Evolutionary conservation across 192 early-diverging fungal genomes (phyloP).

Genomic region (Backusella westeae): DNA sequence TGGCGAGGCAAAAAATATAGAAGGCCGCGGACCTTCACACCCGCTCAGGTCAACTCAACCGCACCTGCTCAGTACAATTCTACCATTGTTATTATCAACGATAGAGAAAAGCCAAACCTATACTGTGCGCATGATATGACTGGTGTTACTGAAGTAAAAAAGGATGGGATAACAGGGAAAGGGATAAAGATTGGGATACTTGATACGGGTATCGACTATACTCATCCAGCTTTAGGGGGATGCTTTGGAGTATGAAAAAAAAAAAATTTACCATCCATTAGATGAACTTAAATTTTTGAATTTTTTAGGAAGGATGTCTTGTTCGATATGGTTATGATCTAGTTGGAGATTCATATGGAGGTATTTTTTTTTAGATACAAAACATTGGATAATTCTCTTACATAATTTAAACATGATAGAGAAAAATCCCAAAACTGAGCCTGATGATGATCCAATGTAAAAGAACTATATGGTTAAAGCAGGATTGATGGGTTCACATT

Average conservation of each 20-base stretch:
- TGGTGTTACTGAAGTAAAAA: slow-evolving; percentile 46
- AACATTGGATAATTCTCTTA: neutral
- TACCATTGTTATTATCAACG: neutral
- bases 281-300: neutral
- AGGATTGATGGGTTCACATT: neutral
- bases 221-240: slow-evolving; percentile 59
- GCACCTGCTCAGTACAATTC: neutral
- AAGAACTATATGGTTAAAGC: neutral
- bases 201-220: slow-evolving; percentile 60
- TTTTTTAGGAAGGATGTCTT: slow-evolving; percentile 38
- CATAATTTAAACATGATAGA: neutral
- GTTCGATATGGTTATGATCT: slow-evolving; percentile 63
- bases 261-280: neutral
- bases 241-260: slow-evolving; percentile 56
- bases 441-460: slow-evolving; percentile 25
- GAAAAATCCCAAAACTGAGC: neutral
- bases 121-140: slow-evolving; percentile 46
- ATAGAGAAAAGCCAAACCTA: slow-evolving; percentile 13
- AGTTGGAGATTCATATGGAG: slow-evolving; percentile 55
- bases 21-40: neutral
- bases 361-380: neutral
- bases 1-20: neutral
- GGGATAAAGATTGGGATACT: slow-evolving; percentile 65
- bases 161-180: slow-evolving; percentile 47
- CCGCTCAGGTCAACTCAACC: neutral